A percentile compares a stretch with the other conserved stretches of the same genome.
These are phyloP conservation scores for Fulvia fulva DNA, from an alignment of 2,329 filamentous ascomycete genomes.

Conservation along the genomic window DNA sequence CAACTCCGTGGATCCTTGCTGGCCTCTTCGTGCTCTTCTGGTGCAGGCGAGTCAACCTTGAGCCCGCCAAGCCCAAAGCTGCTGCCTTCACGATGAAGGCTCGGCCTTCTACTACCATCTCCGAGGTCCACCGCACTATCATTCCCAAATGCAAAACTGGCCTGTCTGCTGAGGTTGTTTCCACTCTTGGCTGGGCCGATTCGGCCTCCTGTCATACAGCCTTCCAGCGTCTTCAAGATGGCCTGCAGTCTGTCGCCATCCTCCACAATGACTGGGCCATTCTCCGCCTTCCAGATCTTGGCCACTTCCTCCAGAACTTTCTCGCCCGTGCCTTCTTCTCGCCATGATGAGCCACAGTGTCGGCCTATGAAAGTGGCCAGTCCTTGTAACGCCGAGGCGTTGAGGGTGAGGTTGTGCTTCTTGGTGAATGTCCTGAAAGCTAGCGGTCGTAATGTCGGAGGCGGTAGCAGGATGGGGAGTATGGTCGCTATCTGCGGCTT, in stretches of 20 bases:
- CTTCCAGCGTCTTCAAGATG: slow-evolving; percentile 79
- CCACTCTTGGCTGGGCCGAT: slow-evolving; percentile 52
- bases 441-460: slow-evolving; percentile 78
- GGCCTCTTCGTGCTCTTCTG: slow-evolving; percentile 56
- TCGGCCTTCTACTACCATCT: slow-evolving; percentile 28
- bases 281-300: slow-evolving; percentile 83
- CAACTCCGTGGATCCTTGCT: slow-evolving; percentile 70
- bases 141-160: slow-evolving; percentile 59
- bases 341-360: slow-evolving; percentile 93
- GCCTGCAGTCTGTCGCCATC: slow-evolving; percentile 68
- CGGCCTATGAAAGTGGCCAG: slow-evolving; percentile 86
- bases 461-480: slow-evolving; percentile 83
- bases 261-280: slow-evolving; percentile 86
- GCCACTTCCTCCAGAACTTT: slow-evolving; percentile 88
- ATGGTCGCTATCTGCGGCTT: slow-evolving; percentile 61
- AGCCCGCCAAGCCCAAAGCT: slow-evolving; percentile 58
- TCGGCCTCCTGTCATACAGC: slow-evolving; percentile 82
- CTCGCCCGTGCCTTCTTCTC: slow-evolving; percentile 90
- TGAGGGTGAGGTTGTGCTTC: slow-evolving; percentile 91
- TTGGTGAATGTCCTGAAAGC: slow-evolving; percentile 96
- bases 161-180: slow-evolving; percentile 54
- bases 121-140: slow-evolving; percentile 27
- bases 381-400: slow-evolving; percentile 77
- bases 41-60: slow-evolving; percentile 43
- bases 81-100: slow-evolving; percentile 53